phyloP scores from a whole-genome alignment of 148 eudicot species.

The Cornus florida region DNA sequence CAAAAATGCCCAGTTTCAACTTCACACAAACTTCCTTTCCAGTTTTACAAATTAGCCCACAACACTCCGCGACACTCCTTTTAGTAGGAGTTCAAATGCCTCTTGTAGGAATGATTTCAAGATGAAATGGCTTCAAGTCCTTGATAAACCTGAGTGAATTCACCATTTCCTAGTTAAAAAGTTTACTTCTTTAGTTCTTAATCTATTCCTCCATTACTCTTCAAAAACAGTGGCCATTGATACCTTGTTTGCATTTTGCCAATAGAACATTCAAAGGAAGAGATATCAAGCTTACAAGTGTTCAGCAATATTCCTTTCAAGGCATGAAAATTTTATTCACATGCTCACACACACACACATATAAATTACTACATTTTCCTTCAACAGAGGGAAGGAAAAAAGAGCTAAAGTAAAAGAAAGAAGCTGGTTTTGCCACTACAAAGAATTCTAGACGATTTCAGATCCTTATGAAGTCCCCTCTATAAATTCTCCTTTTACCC shows the following conservation, averaged over 20 bases:
- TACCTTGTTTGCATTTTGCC: neutral
- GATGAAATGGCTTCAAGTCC: too few species aligned
- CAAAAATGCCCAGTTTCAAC: too few species aligned
- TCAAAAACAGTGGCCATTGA: neutral
- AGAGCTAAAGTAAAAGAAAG: too few species aligned
- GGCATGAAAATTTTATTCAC: neutral
- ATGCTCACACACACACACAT: neutral
- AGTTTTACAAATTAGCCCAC: too few species aligned
- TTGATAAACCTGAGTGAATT: too few species aligned
- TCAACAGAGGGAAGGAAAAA: neutral
- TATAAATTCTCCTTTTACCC: too few species aligned
- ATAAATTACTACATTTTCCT: neutral
- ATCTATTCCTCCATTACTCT: neutral
- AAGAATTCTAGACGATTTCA: neutral
- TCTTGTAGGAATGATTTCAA: too few species aligned
- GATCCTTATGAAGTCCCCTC: neutral
- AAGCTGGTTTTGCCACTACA: neutral
- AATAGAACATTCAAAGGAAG: neutral
- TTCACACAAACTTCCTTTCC: too few species aligned
- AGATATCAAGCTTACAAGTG: neutral
- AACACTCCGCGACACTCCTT: too few species aligned
- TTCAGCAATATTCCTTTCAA: neutral
- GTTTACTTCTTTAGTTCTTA: neutral
- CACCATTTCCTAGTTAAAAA: too few species aligned
- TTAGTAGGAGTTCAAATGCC: too few species aligned